Percentiles rank a stretch among this genome's conserved stretches.
Conservation (phyloP, 345 rosid genomes). For the Nephelium lappaceum region DNA sequence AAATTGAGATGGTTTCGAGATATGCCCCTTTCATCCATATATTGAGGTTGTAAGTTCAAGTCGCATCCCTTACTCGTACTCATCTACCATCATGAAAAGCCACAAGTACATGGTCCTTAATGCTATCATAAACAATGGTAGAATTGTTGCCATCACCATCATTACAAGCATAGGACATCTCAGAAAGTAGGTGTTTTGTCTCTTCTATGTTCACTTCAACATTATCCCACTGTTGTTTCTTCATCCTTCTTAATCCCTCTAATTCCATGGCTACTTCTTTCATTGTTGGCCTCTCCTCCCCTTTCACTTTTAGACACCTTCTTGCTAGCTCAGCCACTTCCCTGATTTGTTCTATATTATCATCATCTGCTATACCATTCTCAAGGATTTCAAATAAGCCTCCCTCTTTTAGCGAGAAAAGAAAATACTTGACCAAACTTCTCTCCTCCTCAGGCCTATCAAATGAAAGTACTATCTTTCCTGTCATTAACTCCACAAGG, state of each 20-base stretch:
- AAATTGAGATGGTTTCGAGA: no score
- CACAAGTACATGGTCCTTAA: background rate
- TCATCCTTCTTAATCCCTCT: conserved; percentile 25
- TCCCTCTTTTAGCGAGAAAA: conserved; percentile 19
- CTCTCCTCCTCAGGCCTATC: no score
- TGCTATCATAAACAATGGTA: background rate
- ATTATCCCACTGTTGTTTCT: conserved; percentile 4
- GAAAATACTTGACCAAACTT: conserved; percentile 30
- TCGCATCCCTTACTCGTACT: background rate
- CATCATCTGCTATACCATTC: background rate
- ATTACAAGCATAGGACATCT: no score
- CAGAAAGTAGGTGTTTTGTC: background rate
- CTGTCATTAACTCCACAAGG: no score
- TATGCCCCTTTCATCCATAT: no score
- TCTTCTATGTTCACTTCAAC: no score
- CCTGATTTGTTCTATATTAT: conserved; percentile 18
- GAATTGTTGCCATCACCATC: background rate
- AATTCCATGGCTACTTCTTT: conserved; percentile 39
- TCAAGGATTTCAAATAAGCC: conserved; percentile 29
- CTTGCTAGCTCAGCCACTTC: no score
- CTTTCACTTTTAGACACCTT: no score
- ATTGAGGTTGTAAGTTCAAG: no score
- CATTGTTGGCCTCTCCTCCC: no score
- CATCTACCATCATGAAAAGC: conserved; percentile 4
- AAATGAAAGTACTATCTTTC: no score